Evolutionary conservation across 805 yeast genomes (phyloP).

Genomic region (Metschnikowia lochheadii): DNA sequence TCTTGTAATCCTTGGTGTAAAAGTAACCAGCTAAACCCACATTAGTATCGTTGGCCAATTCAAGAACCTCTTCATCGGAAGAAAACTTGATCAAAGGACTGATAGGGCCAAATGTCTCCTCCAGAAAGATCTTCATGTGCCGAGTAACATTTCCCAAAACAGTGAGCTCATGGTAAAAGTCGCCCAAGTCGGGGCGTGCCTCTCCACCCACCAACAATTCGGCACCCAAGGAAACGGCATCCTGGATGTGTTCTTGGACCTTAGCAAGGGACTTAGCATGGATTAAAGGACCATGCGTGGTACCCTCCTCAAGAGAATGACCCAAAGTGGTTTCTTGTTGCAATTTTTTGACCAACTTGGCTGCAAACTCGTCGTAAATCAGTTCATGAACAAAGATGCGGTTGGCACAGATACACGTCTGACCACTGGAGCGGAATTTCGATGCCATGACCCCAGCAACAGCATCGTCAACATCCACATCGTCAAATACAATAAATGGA

Average conservation of each 20-base stretch:
- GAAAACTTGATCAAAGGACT: conserved; percentile 65
- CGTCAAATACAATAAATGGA: conserved; percentile 21
- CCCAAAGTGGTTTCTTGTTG: conserved; percentile 47
- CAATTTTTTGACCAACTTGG: conserved; percentile 11
- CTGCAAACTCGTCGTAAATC: conserved; percentile 15
- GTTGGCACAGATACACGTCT: conserved; percentile 21
- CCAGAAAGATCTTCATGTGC: conserved; percentile 54
- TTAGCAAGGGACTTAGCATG: conserved; percentile 58
- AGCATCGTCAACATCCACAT: conserved; percentile 18
- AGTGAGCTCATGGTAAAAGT: conserved; percentile 64
- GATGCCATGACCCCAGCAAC: conserved; percentile 18
- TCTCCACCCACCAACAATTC: conserved; percentile 58
- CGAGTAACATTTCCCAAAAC: conserved; percentile 56
- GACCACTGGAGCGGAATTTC: conserved; percentile 20
- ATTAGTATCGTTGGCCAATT: conserved; percentile 59
- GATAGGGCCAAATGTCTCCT: conserved; percentile 81
- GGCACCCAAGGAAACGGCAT: conserved; percentile 68
- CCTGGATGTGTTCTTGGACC: conserved; percentile 58
- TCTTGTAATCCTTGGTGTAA: conserved; percentile 51
- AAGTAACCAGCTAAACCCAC: conserved; percentile 80
- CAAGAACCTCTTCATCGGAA: conserved; percentile 60
- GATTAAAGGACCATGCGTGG: conserved; percentile 76
- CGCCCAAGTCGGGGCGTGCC: conserved; percentile 51
- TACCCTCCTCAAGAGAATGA: conserved; percentile 52
- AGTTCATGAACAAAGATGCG: conserved; percentile 18